phyloP scores from a whole-genome alignment of 768 basidiomycete genomes.

The Suillus tomentosus region DNA sequence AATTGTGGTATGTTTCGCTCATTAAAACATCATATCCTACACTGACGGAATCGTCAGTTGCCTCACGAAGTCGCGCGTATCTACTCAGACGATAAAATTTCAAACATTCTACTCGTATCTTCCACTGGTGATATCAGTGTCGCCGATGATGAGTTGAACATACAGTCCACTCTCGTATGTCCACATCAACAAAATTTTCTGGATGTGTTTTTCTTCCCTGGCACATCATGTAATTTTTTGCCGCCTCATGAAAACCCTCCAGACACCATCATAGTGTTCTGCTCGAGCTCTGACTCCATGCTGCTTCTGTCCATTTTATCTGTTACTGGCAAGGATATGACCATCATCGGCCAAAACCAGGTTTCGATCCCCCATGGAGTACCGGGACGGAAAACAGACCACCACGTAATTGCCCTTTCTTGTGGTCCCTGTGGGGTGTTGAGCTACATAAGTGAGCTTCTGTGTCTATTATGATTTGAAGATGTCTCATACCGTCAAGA shows the following conservation, averaged over 20 bases:
- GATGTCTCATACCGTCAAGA: slow-evolving; percentile 32
- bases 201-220: slow-evolving; percentile 34
- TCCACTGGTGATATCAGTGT: slow-evolving; percentile 36
- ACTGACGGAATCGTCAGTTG: slow-evolving; percentile 38
- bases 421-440: slow-evolving; percentile 50
- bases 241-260: slow-evolving; percentile 17
- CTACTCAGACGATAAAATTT: slow-evolving; percentile 31
- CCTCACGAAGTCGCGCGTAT: slow-evolving; percentile 43
- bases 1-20: slow-evolving; percentile 43
- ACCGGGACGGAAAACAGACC: not conserved
- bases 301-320: slow-evolving; percentile 27
- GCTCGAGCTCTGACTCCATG: slow-evolving; percentile 20
- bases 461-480: not conserved
- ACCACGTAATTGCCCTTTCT: slow-evolving; percentile 19
- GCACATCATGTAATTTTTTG: slow-evolving; percentile 30
- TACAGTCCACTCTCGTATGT: slow-evolving; percentile 28
- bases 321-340: slow-evolving; percentile 14
- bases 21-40: slow-evolving; percentile 1
- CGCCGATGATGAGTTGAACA: slow-evolving; percentile 29
- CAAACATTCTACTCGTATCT: slow-evolving; percentile 36
- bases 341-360: not conserved
- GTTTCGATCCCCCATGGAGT: slow-evolving; percentile 6
- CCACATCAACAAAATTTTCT: slow-evolving; percentile 29
- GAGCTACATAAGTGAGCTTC: slow-evolving; percentile 49
- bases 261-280: slow-evolving; percentile 22